Conservation (phyloP, 257 asterid genomes). For the Paulownia fortunei region DNA sequence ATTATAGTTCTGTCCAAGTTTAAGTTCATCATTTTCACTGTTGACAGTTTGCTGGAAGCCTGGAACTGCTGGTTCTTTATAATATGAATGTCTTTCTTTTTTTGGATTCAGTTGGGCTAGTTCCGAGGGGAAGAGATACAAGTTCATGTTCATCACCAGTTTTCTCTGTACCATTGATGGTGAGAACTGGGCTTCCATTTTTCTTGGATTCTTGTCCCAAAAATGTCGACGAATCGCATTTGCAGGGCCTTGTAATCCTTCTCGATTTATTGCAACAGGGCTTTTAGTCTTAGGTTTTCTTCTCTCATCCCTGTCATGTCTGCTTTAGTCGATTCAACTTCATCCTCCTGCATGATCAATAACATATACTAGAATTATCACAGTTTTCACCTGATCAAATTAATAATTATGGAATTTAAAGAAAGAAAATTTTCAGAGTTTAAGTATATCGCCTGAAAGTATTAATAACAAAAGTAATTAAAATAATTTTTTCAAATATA, state of each 20-base stretch:
- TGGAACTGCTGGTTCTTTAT: too few relatives aligned
- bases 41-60: too few relatives aligned
- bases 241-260: constrained; percentile 66
- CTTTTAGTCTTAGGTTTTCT: constrained; percentile 69
- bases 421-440: too few relatives aligned
- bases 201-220: constrained; percentile 37
- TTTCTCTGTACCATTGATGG: too few relatives aligned
- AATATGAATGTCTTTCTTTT: too few relatives aligned
- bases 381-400: too few relatives aligned
- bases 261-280: constrained; percentile 55
- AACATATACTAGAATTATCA: too few relatives aligned
- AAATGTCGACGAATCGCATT: constrained; percentile 40
- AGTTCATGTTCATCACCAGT: constrained; percentile 48
- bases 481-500: neutral
- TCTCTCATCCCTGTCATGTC: constrained; percentile 63
- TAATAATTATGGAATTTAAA: too few relatives aligned
- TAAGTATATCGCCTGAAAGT: too few relatives aligned
- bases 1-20: constrained; percentile 43
- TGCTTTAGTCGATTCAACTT: constrained; percentile 47
- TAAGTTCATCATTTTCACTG: constrained; percentile 35
- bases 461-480: too few relatives aligned
- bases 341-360: constrained; percentile 59
- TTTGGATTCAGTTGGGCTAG: constrained; percentile 34
- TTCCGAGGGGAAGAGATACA: constrained; percentile 79
- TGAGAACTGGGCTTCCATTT: neutral